Evolutionary conservation across 495 filamentous ascomycete genomes (phyloP), one percentile per base, ranked within the genome.

Genomic region (Trichoderma virens): DNA sequence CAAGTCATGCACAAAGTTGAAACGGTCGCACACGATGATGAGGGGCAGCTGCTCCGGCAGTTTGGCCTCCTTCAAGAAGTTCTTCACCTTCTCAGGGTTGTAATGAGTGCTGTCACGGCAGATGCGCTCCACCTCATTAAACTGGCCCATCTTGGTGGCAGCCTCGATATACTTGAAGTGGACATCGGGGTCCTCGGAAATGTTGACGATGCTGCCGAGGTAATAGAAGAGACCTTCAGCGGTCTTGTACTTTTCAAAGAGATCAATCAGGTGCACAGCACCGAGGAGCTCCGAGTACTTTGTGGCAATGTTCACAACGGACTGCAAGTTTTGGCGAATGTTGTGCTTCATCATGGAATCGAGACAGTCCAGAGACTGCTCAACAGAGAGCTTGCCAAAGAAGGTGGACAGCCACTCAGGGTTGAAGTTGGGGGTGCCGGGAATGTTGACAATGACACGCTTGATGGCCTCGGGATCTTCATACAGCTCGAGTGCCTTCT

Each of bases 101-200:
- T 93, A 97, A 73, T 85, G 86, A 68, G 80, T 92, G 82, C 90
- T 96, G 73, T 99, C 94, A 62, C 94, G 87, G 79, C 93, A 97
- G 72, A 99, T 92, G 31, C 94, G 90, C 81, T 98, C 94, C 39
- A 99, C 94, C 72, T 99, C 94, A 64, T 88, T 90, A 68, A 96
- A 83, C 74, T 99, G 93, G 9, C 85, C 84, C 84, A 95, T 95
- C 70, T 85, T 86, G 60, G 93, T 96, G 35, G 95, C 94, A 64
- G 95, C 92, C 78, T 98, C 92, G 62, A 99, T 95, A 75, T 99
- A 99, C 82, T 99, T 99, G 87, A 97, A 99, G 75, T 91, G 86
- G 45, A 99, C 94, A 70, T 99, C 95, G 27, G 88, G 78, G 70
- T 99, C 95, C 75, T 97, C 90, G 66, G 90, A 95, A 28, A 99